Evolutionary conservation across 2,329 filamentous ascomycete genomes (phyloP).

Genomic region (Penicillium concentricum): DNA sequence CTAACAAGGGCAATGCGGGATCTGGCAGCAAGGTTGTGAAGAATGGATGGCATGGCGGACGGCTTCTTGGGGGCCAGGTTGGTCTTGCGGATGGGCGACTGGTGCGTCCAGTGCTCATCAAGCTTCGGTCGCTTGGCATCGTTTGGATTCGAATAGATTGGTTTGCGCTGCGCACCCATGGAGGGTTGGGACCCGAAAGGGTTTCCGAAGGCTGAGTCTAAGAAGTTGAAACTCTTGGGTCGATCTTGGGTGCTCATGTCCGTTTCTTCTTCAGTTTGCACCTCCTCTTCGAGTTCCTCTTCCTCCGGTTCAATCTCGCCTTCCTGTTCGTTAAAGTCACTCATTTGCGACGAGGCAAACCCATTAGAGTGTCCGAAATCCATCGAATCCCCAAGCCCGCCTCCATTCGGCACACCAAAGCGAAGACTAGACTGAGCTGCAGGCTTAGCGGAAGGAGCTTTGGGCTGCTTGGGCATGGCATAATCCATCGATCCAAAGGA

Average conservation of each 20-base stretch:
- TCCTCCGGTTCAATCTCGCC: conserved; percentile 29
- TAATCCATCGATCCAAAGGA: conserved; percentile 38
- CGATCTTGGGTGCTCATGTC: conserved; percentile 24
- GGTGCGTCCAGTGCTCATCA: conserved; percentile 39
- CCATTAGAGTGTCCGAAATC: conserved; percentile 27
- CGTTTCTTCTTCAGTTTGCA: conserved; percentile 37
- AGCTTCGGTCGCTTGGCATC: conserved; percentile 45
- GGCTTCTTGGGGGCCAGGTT: conserved; percentile 48
- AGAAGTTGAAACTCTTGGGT: conserved; percentile 28
- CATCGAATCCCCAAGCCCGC: conserved; percentile 26
- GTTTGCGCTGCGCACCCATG: conserved; percentile 29
- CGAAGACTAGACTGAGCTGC: conserved; percentile 27
- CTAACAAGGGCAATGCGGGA: conserved; percentile 59
- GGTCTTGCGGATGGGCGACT: conserved; percentile 34
- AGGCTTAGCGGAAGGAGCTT: conserved; percentile 22
- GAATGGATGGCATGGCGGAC: conserved; percentile 67
- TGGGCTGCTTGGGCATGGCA: conserved; percentile 30
- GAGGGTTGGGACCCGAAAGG: conserved; percentile 10
- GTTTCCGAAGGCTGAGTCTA: conserved; percentile 34
- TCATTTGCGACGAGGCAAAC: conserved; percentile 28
- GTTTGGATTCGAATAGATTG: conserved; percentile 44
- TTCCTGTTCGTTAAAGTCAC: conserved; percentile 19
- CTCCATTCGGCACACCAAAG: conserved; percentile 29
- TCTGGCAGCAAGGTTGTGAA: conserved; percentile 64
- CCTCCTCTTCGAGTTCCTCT: conserved; percentile 43